phyloP scores from a whole-genome alignment of 352 stramenopile genomes.

The Phytopythium mirpurense region DNA sequence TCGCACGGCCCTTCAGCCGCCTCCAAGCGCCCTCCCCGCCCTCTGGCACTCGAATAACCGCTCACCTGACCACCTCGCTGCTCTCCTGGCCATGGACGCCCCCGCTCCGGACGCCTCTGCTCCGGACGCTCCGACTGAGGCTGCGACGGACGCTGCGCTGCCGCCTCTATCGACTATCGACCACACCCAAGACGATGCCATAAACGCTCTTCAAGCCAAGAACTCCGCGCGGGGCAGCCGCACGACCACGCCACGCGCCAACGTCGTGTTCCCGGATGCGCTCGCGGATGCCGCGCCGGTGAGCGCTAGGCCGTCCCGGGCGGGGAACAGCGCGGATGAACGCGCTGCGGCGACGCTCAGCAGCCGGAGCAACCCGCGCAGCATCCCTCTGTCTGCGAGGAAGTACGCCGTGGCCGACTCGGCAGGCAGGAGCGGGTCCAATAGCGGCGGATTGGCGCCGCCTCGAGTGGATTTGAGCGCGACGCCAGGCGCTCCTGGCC shows the following conservation, averaged over 20 bases:
- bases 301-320: not conserved
- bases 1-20: not conserved
- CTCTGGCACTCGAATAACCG: too few species aligned
- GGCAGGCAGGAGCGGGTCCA: not conserved
- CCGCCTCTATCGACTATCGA: not conserved
- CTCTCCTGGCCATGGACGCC: not conserved
- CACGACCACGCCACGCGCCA: not conserved
- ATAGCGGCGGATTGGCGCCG: not conserved
- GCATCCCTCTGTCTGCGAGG: constrained; percentile 9
- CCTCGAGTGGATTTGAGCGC: not conserved
- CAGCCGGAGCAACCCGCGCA: constrained; percentile 4
- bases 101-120: not conserved
- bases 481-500: not conserved
- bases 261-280: constrained; percentile 3
- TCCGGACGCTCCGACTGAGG: not conserved
- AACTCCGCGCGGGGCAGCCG: constrained; percentile 1
- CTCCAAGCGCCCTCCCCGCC: not conserved
- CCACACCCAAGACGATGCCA: too few species aligned
- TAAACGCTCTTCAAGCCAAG: not conserved
- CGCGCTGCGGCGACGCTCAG: not conserved
- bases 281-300: not conserved
- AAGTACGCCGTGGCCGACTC: constrained; percentile 20
- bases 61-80: too few species aligned
- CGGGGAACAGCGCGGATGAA: not conserved
- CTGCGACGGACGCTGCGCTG: not conserved